Percentiles rank a stretch among this genome's conserved stretches.
phyloP scores from a whole-genome alignment of 2,329 filamentous ascomycete genomes.

The Talaromyces piceae region DNA sequence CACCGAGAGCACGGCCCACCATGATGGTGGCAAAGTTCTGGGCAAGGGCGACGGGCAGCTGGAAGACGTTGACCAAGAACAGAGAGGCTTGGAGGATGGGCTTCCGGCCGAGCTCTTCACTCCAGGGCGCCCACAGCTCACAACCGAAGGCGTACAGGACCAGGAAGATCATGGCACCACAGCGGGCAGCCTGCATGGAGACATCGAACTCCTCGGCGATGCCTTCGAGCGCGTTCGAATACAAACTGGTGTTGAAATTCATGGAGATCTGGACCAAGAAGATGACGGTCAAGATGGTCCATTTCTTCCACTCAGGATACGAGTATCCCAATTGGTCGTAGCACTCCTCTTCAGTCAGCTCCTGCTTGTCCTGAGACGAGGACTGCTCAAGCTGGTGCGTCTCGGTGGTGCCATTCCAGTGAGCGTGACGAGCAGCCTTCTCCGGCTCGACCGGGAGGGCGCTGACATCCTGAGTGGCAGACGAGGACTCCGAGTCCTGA shows the following conservation, averaged over 20 bases:
- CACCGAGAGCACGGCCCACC: conserved; percentile 62
- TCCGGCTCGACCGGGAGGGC: background rate
- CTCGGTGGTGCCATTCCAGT: conserved; percentile 14
- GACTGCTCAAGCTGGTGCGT: conserved; percentile 20
- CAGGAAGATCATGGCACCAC: conserved; percentile 71
- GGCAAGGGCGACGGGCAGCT: conserved; percentile 63
- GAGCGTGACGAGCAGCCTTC: conserved; percentile 15
- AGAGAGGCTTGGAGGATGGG: conserved; percentile 66
- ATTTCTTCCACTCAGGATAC: conserved; percentile 58
- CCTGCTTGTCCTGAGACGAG: conserved; percentile 20
- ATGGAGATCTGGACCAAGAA: conserved; percentile 68
- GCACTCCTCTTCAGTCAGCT: conserved; percentile 51
- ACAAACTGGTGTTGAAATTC: conserved; percentile 72
- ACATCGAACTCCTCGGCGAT: conserved; percentile 62
- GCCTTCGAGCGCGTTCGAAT: conserved; percentile 60
- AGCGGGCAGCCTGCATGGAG: conserved; percentile 59
- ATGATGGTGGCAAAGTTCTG: conserved; percentile 65
- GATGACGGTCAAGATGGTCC: conserved; percentile 65
- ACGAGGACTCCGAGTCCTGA: conserved; percentile 26
- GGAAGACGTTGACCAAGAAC: conserved; percentile 70
- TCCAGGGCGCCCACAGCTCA: conserved; percentile 83
- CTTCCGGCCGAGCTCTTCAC: conserved; percentile 72
- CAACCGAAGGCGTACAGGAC: conserved; percentile 78
- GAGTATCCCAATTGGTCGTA: conserved; percentile 59
- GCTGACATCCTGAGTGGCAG: conserved; percentile 23